These are phyloP conservation scores for Glycine latifolia DNA, from an alignment of 306 rosid genomes.

Conservation along the genomic window DNA sequence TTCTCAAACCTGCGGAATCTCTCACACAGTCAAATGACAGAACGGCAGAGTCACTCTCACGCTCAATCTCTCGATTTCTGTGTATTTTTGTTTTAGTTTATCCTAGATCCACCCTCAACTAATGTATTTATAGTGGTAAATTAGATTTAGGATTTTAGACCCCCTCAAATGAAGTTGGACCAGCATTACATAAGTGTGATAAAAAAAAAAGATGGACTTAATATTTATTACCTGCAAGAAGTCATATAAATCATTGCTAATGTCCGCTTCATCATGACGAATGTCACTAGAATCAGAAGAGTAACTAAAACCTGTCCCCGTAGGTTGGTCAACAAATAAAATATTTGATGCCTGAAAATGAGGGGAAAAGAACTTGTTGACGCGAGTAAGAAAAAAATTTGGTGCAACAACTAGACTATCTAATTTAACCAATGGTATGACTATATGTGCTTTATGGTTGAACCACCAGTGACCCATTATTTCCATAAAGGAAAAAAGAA, in stretches of 20 bases:
- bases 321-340: slow-evolving; percentile 87
- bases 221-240: slow-evolving; percentile 77
- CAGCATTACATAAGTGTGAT: neutral
- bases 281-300: slow-evolving; percentile 58
- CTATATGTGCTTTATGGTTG: neutral
- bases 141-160: no score
- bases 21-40: no score
- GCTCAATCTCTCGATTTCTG: no score
- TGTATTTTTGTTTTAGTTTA: no score
- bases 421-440: neutral
- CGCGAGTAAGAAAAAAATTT: neutral
- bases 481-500: neutral
- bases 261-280: slow-evolving; percentile 75
- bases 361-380: neutral
- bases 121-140: no score
- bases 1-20: no score
- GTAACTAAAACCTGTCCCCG: slow-evolving; percentile 94
- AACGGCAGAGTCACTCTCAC: no score
- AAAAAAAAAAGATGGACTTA: neutral
- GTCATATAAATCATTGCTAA: slow-evolving; percentile 86
- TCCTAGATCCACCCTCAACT: no score
- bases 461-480: neutral
- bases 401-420: neutral
- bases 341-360: slow-evolving; percentile 83
- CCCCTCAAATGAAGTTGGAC: no score